These are phyloP conservation scores for Wickerhamomyces sydowiorum DNA, from an alignment of 805 yeast genomes.

Conservation along the genomic window DNA sequence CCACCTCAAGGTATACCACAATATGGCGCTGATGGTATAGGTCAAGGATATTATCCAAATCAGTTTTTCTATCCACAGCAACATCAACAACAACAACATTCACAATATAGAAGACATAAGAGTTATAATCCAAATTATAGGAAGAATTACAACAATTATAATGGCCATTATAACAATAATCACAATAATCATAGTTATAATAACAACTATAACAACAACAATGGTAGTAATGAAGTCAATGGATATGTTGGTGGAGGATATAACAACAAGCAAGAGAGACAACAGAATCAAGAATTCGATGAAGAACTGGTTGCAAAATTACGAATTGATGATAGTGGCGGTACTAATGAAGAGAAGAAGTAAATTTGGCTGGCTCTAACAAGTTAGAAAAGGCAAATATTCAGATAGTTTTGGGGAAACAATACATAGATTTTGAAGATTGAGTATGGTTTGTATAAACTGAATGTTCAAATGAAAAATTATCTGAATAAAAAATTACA, in stretches of 20 bases:
- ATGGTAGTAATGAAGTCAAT: too few relatives aligned
- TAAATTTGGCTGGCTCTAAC: too few relatives aligned
- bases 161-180: slow-evolving; percentile 3
- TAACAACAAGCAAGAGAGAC: background rate
- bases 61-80: slow-evolving; percentile 1
- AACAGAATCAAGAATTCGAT: background rate
- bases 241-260: slow-evolving; percentile 7
- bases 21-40: background rate
- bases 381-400: too few relatives aligned
- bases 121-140: background rate
- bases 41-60: background rate
- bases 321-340: slow-evolving; percentile 1
- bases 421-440: too few relatives aligned
- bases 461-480: too few relatives aligned
- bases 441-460: too few relatives aligned
- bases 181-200: slow-evolving; percentile 2
- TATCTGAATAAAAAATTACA: too few relatives aligned
- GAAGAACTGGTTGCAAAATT: background rate
- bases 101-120: background rate
- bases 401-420: too few relatives aligned
- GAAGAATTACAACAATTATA: background rate
- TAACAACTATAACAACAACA: too few relatives aligned
- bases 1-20: background rate
- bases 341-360: too few relatives aligned
- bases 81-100: background rate